Base-by-base conservation (phyloP, 2,329 filamentous ascomycete species). In the Hypoxylon sp. region DNA sequence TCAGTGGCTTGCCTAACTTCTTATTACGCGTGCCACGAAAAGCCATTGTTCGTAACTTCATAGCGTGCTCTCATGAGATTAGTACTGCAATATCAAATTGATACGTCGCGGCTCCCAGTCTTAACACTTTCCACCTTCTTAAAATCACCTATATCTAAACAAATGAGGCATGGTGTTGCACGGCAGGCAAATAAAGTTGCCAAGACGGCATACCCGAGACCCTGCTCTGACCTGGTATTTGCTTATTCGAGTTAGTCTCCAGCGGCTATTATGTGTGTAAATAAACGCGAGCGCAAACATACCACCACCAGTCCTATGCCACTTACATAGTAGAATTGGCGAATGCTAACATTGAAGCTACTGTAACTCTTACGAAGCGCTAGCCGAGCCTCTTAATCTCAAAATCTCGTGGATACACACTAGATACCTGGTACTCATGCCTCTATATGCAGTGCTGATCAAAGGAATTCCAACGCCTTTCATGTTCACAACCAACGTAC, bases 151-250 rank as follows among this genome's bases (percentile, higher is more conserved):
- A 22, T 33, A 42, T 17, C 33, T 33, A 53, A 61, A 54, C 50
- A 6, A 61, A 33, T 46, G 11, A 27, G 22, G 40, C 37, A 44
- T 61, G 30, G 61, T 40, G 27, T 35, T 51, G 35, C 59, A 56
- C 59, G 27, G 37, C 42, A 31, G 37, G 54, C 56, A 61, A 66
- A 71, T 73, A 71, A 61, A 55, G 68, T 70, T 73, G 72, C 73
- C 70, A 72, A 74, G 73, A 55, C 73, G 73, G 72, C 44, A 51
- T 64, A 65, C 25, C 73, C 73, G 73, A 73, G 20, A 63, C 54
- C 31, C 27, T 61, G 53, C 37, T 49, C 60, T 59, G 42, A 59
- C 17, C 25, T 58, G 42, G 11, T 17, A 53, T 17, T 33, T 61
- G 25, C 46, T 44, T 8, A 8, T 61, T 53, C 22, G 11, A 46